Evolutionary conservation across 257 asterid genomes (phyloP).

Genomic region (Rehmannia glutinosa): DNA sequence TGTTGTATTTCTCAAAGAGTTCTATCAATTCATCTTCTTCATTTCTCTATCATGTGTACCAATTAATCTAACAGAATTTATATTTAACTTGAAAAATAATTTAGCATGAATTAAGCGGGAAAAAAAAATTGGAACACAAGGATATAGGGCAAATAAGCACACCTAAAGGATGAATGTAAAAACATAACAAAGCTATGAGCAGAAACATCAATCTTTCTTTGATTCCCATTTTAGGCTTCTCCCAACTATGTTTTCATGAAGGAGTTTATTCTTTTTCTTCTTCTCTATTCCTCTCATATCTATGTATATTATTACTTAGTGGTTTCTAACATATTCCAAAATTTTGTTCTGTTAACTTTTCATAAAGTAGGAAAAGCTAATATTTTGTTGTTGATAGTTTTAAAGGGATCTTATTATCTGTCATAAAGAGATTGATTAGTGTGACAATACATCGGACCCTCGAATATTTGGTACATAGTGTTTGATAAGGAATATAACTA

Average conservation of each 20-base stretch:
- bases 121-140: background rate
- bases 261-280: background rate
- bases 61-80: too few species aligned
- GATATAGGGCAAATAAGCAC: background rate
- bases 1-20: too few species aligned
- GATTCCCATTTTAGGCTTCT: constrained; percentile 26
- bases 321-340: background rate
- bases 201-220: constrained; percentile 21
- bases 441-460: background rate
- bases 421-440: background rate
- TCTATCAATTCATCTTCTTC: too few species aligned
- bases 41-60: too few species aligned
- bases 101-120: too few species aligned
- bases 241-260: background rate
- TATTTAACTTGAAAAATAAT: too few species aligned
- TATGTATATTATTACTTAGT: background rate
- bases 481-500: background rate
- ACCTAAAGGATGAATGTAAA: constrained; percentile 26
- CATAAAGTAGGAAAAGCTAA: constrained; percentile 12
- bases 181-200: constrained; percentile 21
- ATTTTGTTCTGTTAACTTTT: constrained; percentile 9
- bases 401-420: constrained; percentile 18
- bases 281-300: background rate
- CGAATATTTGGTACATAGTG: constrained; percentile 8
- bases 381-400: background rate